phyloP scores from a whole-genome alignment of 805 yeast genomes.

The Metschnikowia cerradonensis region DNA sequence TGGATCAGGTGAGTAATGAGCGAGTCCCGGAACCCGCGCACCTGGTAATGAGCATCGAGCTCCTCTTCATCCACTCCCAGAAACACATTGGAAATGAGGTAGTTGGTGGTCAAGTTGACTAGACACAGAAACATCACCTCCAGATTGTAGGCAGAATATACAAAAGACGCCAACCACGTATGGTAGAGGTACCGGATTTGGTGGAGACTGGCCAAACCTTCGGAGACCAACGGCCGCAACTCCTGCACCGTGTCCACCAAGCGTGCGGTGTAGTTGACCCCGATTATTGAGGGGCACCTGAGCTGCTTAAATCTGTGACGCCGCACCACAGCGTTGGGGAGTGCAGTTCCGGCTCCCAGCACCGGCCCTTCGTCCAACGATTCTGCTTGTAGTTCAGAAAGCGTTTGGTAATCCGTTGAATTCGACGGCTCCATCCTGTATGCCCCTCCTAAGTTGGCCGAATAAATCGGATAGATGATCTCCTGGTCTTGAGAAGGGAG shows the following conservation, averaged over 20 bases:
- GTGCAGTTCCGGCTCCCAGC: not conserved
- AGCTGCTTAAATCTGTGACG: conserved; percentile 2
- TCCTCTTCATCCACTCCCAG: conserved; percentile 11
- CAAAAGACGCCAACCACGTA: conserved; percentile 32
- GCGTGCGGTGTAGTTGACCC: conserved; percentile 3
- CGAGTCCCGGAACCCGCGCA: conserved; percentile 21
- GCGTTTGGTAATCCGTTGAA: not conserved
- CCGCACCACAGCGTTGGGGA: conserved; percentile 10
- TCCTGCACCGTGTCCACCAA: conserved; percentile 5
- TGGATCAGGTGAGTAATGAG: conserved; percentile 31
- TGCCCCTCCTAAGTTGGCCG: conserved; percentile 11
- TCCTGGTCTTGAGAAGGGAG: conserved; percentile 25
- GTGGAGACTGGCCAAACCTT: conserved; percentile 26
- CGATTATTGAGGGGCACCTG: not conserved
- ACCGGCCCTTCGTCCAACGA: not conserved
- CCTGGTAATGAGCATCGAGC: conserved; percentile 9
- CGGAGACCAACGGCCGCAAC: conserved; percentile 17
- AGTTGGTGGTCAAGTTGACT: conserved; percentile 37
- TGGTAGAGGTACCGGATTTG: conserved; percentile 30
- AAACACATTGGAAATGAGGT: conserved; percentile 29
- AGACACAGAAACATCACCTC: conserved; percentile 34
- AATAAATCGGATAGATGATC: conserved; percentile 38
- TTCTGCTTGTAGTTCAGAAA: not conserved
- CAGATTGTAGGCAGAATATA: conserved; percentile 21
- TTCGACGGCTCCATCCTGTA: not conserved